Base-by-base conservation (phyloP, 2,329 filamentous ascomycete species). In the Aphanoascus verrucosus region DNA sequence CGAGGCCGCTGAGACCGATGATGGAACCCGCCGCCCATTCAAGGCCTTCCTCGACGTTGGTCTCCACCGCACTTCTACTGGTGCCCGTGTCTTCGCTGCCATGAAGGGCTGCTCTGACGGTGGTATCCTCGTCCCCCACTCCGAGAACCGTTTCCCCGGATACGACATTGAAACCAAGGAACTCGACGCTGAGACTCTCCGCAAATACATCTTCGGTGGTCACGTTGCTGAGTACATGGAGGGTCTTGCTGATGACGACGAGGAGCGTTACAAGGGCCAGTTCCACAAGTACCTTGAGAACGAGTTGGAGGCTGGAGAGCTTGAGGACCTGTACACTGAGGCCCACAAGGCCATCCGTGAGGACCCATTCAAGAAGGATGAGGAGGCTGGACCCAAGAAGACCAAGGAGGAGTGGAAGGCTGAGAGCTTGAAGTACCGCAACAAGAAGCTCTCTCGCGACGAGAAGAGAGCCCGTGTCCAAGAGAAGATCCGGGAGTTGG, bases 151-250 rank as follows among this genome's bases (percentile, higher is more conserved):
- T 68, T 98, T 98, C 88, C 93, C 93, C 68, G 93, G 93, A 69
- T 98, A 79, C 84, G 93, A 98, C 74, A 87, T 95, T 32, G 93
- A 98, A 81, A 77, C 78, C 74, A 90, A 98, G 86, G 91, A 97
- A 83, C 88, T 98, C 68, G 93, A 98, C 68, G 82, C 89, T 68
- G 93, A 98, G 75, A 86, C 83, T 64, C 88, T 98, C 72, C 89
- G 91, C 82, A 94, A 90, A 81, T 98, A 98, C 86, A 98, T 98
- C 82, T 91, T 88, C 76, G 93, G 82, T 71, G 91, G 93, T 59
- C 93, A 98, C 83, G 88, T 98, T 62, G 90, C 91, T 65, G 93
- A 98, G 84, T 98, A 98, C 85, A 98, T 98, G 93, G 93, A 98
- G 85, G 93, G 86, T 56, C 87, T 98, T 62, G 93, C 93, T 77